Evolutionary conservation across 306 rosid genomes (phyloP), one percentile per base, ranked within the genome.

Genomic region (Begonia loranthoides): DNA sequence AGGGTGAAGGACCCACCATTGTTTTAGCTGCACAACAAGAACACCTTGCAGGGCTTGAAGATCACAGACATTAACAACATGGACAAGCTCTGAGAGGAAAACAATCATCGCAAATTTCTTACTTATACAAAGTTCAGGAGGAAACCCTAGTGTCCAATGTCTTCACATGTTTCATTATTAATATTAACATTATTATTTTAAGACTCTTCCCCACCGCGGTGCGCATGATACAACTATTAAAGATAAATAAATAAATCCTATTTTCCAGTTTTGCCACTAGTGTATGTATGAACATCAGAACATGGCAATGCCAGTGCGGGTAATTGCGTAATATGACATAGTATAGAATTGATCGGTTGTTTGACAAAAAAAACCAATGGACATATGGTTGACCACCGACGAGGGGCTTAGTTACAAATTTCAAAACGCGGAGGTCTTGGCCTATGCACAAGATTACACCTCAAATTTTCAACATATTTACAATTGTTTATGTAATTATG

Each of bases 1-100:
- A 85, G 13, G 95, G 95, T 9, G 95, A 73, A 7, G 83, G 50
- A 48, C 84, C 73, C 13, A 81, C 83, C 87, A 76, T 78, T 66
- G 58, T 21, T 28, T 51, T 17, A 4, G 21, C 46, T 13, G 13
- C 46, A 43, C 34, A 43, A 41, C 3, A 41, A 41, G 3, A 41
- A 41, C 3, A 41, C 17, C 22, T 44, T 19, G 22, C n/a, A 9
- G 14, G 21, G 40, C 41, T 22, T 36, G 24, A 17, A 15, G 39
- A 8, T 40, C 9, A 34, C 24, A 44, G n/a, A 33, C 2, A 39
- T n/a, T 12, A 5, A 51, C 43, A 60, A 57, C 56, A 51, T 12
- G n/a, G 34, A 34, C 49, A 45, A 54, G 40, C 61, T 56, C 54
- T 54, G 39, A 50, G 66, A 54, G 57, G 53, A 70, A 59, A 51